Conservation (phyloP, 2,329 filamentous ascomycete genomes). For the Peltaster fructicola region DNA sequence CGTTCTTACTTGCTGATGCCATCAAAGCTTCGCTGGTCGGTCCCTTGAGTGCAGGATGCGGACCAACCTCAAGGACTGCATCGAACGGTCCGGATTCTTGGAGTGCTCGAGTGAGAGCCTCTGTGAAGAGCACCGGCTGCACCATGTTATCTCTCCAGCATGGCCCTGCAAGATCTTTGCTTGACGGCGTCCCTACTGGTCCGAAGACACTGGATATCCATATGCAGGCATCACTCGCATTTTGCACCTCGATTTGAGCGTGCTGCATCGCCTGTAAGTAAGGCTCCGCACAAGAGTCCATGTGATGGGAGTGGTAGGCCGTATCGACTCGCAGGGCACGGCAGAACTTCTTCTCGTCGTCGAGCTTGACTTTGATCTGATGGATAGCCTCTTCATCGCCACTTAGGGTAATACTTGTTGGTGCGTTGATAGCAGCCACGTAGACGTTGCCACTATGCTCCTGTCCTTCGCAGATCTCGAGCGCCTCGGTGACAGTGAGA, state of each 20-base stretch:
- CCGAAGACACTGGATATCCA: constrained; percentile 11
- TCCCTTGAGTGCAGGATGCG: constrained; percentile 28
- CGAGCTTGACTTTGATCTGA: constrained; percentile 15
- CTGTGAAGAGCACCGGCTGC: constrained; percentile 26
- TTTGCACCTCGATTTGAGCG: constrained; percentile 6
- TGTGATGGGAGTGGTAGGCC: constrained; percentile 29
- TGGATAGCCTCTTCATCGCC: constrained; percentile 24
- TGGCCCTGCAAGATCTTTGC: not conserved
- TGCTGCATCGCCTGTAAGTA: constrained; percentile 7
- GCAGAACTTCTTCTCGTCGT: constrained; percentile 21
- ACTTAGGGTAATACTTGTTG: constrained; percentile 27
- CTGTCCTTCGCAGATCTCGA: constrained; percentile 6
- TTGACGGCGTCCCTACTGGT: too few relatives aligned
- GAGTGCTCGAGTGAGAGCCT: constrained; percentile 21
- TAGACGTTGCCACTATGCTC: constrained; percentile 11
- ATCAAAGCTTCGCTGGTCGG: constrained; percentile 22
- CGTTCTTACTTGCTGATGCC: not conserved
- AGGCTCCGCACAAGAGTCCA: constrained; percentile 7
- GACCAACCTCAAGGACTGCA: constrained; percentile 28
- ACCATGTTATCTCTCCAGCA: constrained; percentile 33
- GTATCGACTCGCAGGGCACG: constrained; percentile 24
- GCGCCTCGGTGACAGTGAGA: constrained; percentile 6
- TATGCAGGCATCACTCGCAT: constrained; percentile 6
- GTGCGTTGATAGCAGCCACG: constrained; percentile 21
- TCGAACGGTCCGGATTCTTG: constrained; percentile 14